phyloP scores from a whole-genome alignment of 768 basidiomycete genomes.

The Boletus reticuloceps region DNA sequence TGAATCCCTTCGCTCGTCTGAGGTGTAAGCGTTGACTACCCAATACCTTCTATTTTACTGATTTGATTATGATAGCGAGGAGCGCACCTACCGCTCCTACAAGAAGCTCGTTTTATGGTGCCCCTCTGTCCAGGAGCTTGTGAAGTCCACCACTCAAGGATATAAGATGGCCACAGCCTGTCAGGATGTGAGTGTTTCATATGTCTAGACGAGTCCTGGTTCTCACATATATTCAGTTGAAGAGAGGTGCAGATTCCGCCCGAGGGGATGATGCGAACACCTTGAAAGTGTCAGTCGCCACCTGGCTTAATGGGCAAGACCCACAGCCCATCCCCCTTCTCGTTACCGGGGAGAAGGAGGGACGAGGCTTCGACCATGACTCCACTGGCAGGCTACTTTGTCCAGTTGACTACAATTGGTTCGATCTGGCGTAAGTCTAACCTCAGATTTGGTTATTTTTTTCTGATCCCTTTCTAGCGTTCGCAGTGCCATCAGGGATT shows the following conservation, averaged over 20 bases:
- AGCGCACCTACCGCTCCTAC: not conserved
- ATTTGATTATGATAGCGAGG: not conserved
- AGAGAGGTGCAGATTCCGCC: constrained; percentile 12
- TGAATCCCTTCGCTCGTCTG: not conserved
- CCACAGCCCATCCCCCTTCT: not conserved
- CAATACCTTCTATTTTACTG: not conserved
- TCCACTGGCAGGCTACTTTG: not conserved
- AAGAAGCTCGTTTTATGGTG: constrained; percentile 10
- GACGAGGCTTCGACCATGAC: not conserved
- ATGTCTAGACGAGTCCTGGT: not conserved
- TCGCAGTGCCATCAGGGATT: not conserved
- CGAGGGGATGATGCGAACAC: constrained; percentile 7
- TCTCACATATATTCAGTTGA: constrained; percentile 5
- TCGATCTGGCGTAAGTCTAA: not conserved
- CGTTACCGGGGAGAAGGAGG: not conserved
- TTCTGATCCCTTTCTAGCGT: not conserved
- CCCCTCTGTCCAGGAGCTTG: not conserved
- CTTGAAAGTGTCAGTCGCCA: not conserved
- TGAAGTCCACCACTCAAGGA: not conserved
- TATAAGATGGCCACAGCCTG: not conserved
- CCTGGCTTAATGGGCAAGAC: constrained; percentile 6
- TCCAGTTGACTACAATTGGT: not conserved
- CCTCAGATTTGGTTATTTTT: not conserved
- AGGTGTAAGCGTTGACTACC: too few species aligned
- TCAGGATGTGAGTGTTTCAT: constrained; percentile 3